Conservation (phyloP, 2,329 filamentous ascomycete genomes). For the Talaromyces amestolkiae region DNA sequence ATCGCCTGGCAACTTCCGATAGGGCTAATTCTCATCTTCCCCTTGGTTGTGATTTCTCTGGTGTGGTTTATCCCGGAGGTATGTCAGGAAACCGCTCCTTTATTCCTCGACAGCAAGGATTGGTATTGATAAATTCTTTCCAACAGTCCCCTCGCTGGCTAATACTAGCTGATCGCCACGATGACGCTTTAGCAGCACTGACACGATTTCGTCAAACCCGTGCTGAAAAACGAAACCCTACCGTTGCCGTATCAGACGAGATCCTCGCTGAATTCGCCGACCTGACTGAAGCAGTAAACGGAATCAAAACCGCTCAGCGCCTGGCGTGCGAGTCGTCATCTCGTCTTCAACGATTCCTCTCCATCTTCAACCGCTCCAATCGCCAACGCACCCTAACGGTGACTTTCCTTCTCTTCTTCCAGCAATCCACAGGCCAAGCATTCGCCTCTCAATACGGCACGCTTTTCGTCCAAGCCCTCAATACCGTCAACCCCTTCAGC, state of each 20-base stretch:
- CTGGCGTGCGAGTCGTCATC: not conserved
- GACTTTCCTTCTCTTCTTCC: conserved; percentile 2
- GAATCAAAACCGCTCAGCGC: not conserved
- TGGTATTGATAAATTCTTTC: not conserved
- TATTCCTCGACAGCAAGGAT: not conserved
- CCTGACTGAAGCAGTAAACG: not conserved
- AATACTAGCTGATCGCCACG: not conserved
- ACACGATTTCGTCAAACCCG: not conserved
- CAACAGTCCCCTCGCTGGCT: conserved; percentile 12
- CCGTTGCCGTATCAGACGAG: not conserved
- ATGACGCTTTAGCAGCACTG: not conserved
- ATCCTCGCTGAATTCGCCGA: not conserved
- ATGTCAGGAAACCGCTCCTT: not conserved
- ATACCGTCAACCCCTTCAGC: conserved; percentile 23
- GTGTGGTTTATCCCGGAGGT: conserved; percentile 33
- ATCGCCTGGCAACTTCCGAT: conserved; percentile 31
- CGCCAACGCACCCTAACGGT: not conserved
- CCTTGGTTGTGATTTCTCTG: conserved; percentile 22
- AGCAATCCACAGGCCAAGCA: conserved; percentile 10
- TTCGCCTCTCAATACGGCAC: conserved; percentile 17
- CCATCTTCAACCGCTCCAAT: conserved; percentile 31
- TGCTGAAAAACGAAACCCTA: not conserved
- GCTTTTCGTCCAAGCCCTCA: conserved; percentile 28
- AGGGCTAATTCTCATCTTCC: conserved; percentile 24
- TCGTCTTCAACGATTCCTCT: conserved; percentile 23